Evolutionary conservation across 768 basidiomycete genomes (phyloP).

Genomic region (Fibroporia radiculosa): DNA sequence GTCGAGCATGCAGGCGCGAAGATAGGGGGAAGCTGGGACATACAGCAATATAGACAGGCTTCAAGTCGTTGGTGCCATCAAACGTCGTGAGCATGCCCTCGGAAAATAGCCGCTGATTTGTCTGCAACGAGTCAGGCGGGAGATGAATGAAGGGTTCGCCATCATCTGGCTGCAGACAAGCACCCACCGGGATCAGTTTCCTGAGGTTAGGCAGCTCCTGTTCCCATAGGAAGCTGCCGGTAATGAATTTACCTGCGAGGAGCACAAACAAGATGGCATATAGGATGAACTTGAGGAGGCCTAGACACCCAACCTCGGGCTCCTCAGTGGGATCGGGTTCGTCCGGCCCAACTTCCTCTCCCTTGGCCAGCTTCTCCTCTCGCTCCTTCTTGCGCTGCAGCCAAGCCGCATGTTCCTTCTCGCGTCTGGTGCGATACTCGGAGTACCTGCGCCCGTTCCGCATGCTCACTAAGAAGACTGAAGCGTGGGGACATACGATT

Average conservation of each 20-base stretch:
- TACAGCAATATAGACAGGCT: conserved; percentile 82
- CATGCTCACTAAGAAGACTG: neutral
- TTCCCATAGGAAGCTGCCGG: conserved; percentile 85
- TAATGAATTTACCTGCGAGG: conserved; percentile 75
- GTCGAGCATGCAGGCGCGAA: conserved; percentile 7
- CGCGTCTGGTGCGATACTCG: conserved; percentile 56
- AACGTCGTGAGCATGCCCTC: conserved; percentile 57
- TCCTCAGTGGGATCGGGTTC: conserved; percentile 68
- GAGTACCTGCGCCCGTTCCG: conserved; percentile 41
- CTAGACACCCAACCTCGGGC: conserved; percentile 55
- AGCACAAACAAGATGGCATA: conserved; percentile 44
- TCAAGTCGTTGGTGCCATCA: conserved; percentile 58
- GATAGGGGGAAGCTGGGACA: neutral
- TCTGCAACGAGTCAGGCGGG: conserved; percentile 26
- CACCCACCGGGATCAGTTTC: conserved; percentile 17
- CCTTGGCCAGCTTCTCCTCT: conserved; percentile 64
- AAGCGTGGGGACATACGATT: neutral
- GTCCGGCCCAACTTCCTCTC: conserved; percentile 65
- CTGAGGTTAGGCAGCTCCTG: conserved; percentile 27
- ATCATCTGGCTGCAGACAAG: neutral
- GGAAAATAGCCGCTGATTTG: conserved; percentile 64
- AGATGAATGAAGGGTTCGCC: neutral
- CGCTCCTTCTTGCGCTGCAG: conserved; percentile 62
- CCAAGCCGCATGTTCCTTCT: conserved; percentile 56
- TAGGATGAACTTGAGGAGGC: conserved; percentile 63